These are phyloP conservation scores for Fraxinus nigra DNA, from an alignment of 305 asterid genomes.

Conservation along the genomic window DNA sequence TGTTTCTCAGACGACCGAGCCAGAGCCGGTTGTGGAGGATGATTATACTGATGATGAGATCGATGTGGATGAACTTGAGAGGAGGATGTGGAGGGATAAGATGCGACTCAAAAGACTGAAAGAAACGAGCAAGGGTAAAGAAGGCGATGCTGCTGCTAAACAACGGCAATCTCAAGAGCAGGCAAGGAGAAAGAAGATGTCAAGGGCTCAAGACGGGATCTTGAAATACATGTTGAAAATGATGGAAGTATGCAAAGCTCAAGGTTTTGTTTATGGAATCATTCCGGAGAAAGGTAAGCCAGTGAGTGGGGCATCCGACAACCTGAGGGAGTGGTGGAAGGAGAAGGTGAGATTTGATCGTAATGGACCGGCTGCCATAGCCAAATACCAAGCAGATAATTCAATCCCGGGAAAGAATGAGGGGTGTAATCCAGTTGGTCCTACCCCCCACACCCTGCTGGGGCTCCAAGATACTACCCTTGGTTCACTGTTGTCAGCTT, in stretches of 20 bases:
- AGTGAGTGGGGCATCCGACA: conserved; percentile 72
- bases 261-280: conserved; percentile 71
- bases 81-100: conserved; percentile 85
- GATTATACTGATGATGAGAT: conserved; percentile 79
- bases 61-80: conserved; percentile 78
- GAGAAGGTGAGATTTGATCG: conserved; percentile 71
- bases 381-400: conserved; percentile 52
- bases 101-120: conserved; percentile 63
- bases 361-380: conserved; percentile 72
- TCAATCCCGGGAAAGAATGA: conserved; percentile 38
- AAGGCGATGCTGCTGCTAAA: conserved; percentile 38
- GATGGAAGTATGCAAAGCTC: conserved; percentile 87
- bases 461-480: conserved; percentile 81
- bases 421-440: conserved; percentile 41
- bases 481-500: conserved; percentile 65
- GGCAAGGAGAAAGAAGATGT: conserved; percentile 82
- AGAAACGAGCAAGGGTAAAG: conserved; percentile 61
- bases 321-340: conserved; percentile 82
- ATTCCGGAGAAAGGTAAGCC: conserved; percentile 81
- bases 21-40: conserved; percentile 50
- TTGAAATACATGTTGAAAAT: conserved; percentile 77
- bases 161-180: conserved; percentile 72
- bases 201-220: conserved; percentile 84
- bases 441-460: conserved; percentile 69
- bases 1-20: conserved; percentile 33